Conservation (phyloP, 208 protist species). For the Leishmania amazonensis region DNA sequence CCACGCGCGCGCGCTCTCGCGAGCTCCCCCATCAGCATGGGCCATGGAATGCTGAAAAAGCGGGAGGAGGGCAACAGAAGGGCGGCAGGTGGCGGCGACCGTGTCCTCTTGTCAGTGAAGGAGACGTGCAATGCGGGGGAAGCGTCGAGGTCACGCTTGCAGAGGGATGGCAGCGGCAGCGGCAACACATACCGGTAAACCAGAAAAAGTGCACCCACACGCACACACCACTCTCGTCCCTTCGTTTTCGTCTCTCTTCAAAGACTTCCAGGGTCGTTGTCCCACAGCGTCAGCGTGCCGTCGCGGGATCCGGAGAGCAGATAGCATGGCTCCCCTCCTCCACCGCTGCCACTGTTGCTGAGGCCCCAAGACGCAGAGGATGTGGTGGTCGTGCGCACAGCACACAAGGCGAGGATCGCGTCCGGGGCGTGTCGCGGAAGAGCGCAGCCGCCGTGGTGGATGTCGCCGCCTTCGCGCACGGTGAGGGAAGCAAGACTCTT, state of each 20-base stretch:
- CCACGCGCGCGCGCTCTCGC: background rate
- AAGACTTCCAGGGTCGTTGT: slow-evolving; percentile 21
- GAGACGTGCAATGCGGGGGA: background rate
- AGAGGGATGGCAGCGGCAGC: background rate
- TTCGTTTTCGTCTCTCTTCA: background rate
- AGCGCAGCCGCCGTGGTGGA: background rate
- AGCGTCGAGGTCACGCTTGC: background rate
- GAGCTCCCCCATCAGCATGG: background rate
- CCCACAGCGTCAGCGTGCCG: slow-evolving; percentile 66
- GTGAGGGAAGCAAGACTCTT: slow-evolving; percentile 8
- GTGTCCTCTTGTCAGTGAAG: background rate
- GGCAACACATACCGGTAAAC: background rate
- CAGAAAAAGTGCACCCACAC: background rate
- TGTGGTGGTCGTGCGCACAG: slow-evolving; percentile 11
- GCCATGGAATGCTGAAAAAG: background rate
- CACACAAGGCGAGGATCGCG: slow-evolving; percentile 58
- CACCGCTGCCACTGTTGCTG: background rate
- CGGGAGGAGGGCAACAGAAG: slow-evolving; percentile 9
- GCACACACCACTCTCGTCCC: background rate
- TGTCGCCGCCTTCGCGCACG: slow-evolving; percentile 4
- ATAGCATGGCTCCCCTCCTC: slow-evolving; percentile 15
- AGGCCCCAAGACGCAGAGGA: background rate
- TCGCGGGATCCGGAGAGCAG: slow-evolving; percentile 63
- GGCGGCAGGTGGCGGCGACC: background rate
- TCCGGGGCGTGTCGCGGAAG: slow-evolving; percentile 53